Evolutionary conservation across 2,329 filamentous ascomycete species (phyloP).

Genomic region (Calonectria pseudoreteaudii): DNA sequence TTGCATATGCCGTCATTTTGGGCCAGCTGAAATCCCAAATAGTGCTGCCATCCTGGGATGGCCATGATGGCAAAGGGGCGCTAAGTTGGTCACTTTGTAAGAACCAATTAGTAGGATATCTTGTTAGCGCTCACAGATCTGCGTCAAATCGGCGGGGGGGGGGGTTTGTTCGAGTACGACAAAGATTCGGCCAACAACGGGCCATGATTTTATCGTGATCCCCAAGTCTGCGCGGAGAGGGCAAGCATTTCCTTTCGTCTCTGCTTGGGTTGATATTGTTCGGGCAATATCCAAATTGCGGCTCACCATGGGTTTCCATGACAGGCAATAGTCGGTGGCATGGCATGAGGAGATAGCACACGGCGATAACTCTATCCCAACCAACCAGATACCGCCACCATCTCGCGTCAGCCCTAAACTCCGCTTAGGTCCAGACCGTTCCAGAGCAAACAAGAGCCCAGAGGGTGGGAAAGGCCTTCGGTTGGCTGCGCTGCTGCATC

Average conservation of each 20-base stretch:
- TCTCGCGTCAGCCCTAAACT: slow-evolving; percentile 40
- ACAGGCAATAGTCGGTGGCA: background rate
- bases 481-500: background rate
- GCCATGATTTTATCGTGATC: background rate
- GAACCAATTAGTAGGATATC: background rate
- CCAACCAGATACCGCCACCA: slow-evolving; percentile 19
- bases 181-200: background rate
- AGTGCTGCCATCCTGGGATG: background rate
- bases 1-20: slow-evolving; percentile 1
- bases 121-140: slow-evolving; percentile 9
- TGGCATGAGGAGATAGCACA: slow-evolving; percentile 23
- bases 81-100: background rate
- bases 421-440: slow-evolving; percentile 31
- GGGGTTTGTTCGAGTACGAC: background rate
- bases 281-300: background rate
- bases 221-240: background rate
- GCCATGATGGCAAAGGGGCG: background rate
- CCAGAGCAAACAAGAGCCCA: background rate
- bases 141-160: background rate
- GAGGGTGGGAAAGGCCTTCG: background rate
- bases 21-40: background rate
- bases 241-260: background rate
- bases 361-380: slow-evolving; percentile 40
- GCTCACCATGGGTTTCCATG: background rate
- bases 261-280: background rate